These are phyloP conservation scores for Boletus bicolor DNA, from an alignment of 768 basidiomycete genomes.

Conservation along the genomic window DNA sequence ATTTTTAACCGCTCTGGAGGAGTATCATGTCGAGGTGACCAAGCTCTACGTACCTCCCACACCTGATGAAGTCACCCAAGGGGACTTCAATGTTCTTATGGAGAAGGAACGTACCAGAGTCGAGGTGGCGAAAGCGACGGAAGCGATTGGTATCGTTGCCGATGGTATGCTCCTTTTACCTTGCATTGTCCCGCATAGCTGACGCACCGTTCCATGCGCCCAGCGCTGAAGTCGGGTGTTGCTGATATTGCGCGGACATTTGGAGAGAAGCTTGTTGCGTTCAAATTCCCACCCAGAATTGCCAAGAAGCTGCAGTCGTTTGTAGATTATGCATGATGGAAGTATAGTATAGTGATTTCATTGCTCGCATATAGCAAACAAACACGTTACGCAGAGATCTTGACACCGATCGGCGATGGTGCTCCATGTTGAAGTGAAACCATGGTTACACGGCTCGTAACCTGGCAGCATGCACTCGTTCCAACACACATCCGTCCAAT, in stretches of 20 bases:
- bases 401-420: background rate
- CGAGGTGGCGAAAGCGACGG: conserved; percentile 56
- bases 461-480: background rate
- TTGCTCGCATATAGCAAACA: background rate
- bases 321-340: conserved; percentile 53
- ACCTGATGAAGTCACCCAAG: conserved; percentile 29
- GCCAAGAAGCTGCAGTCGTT: conserved; percentile 69
- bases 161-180: conserved; percentile 46
- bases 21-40: conserved; percentile 54
- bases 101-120: conserved; percentile 38
- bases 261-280: conserved; percentile 68
- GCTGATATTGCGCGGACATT: conserved; percentile 68
- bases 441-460: too few relatives aligned
- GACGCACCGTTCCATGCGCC: background rate
- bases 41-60: conserved; percentile 38
- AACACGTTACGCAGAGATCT: background rate
- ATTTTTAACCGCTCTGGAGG: conserved; percentile 65
- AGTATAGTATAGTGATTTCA: background rate
- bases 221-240: conserved; percentile 62
- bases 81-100: conserved; percentile 33
- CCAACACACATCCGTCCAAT: background rate
- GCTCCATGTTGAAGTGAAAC: background rate
- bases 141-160: conserved; percentile 49
- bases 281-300: conserved; percentile 70
- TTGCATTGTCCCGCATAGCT: background rate